Base-by-base conservation (phyloP, 192 early-diverging fungal species). In the Umbelopsis sp. region DNA sequence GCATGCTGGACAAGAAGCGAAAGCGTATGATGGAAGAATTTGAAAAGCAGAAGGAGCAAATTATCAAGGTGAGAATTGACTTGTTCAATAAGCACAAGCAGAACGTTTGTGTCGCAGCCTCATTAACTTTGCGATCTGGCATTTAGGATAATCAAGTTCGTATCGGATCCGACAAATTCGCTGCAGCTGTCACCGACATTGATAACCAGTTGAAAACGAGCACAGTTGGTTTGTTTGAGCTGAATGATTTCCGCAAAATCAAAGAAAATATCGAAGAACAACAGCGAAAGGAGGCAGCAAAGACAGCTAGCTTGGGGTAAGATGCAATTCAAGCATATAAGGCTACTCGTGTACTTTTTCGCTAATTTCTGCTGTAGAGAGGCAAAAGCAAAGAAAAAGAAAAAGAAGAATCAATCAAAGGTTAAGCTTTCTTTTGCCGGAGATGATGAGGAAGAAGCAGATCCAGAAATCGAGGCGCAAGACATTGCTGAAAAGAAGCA, bases 221-320 rank as follows among this genome's bases (percentile, higher is more conserved):
- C 46, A 97, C 96, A 1, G 86, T 97, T 49, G 96, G 96, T 47
- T 81, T 98, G 27, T 94, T 96, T 1, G 83, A 91, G 67, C 82
- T 97, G 27, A 89, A 93, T 67, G 95, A 98, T 53, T 98, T 96
- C 70, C 90, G 93, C 50, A 87, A 93, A 53, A 96, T 95, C 65
- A 81, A 90, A 41, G 87, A 89, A 68, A 87, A 90, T 45, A 76
- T 97, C 2, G 91, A 98, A 71, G 93, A 95, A 72, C 89, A 93
- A 50, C 87, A 93, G 64, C 88, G 86, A 55, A 82, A 89, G 23
- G 88, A 86, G 61, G 89, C 91, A 0, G 90, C 91, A 1, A 85
- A 89, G 13, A 93, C 90, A 0, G 76, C 75, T 0, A 20, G 53
- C n/a, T 68, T 84, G 47, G 71, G 68, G 78, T 79, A 75, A 30